Evolutionary conservation across 148 eudicot genomes (phyloP), one percentile per base, ranked within the genome.

Genomic region (Salicornia ramosissima): DNA sequence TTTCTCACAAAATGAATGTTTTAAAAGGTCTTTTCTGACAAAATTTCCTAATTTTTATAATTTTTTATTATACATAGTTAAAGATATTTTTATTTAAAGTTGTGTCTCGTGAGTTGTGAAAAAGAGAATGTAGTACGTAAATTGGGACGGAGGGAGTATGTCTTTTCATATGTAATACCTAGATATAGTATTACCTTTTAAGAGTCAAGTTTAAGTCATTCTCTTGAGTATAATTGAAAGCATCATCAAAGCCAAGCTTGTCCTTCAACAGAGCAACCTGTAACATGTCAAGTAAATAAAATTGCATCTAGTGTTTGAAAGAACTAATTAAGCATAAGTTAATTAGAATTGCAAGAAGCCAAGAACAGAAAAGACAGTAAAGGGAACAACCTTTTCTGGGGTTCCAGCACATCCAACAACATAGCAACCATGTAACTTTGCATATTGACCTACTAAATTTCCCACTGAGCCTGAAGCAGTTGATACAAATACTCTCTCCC

Each of bases 361-460:
- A 46, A 45, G 28, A n/a, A 25, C 6, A 21, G 30, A 24, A 18
- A 19, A 68, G 26, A 65, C 2, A 1, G 6, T 0, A 31, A 36
- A 14, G 30, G 10, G 18, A 51, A 6, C 15, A 22, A 86, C 94
- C 84, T 86, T 88, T 70, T 84, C 22, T 11, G 69, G 16, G 61
- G 73, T 71, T 30, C 94, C 90, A 24, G 94, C 87, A 51, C 88
- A 78, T 34, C 90, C 95, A 21, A 89, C 95, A 46, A 86, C 95
- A 50, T 81, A 78, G 60, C 95, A 89, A 11, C 90, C 89, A 25
- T 65, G 69, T 42, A 83, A 76, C 72, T 89, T 89, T 0, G 95
- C 95, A 61, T 76, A 88, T 39, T 86, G 94, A 14, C 94, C 88
- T 3, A 88, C 94, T 36, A 86, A 59, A 78, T 81, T 71, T n/a